Base-by-base conservation (phyloP, 2,329 filamentous ascomycete genomes). In the Colletotrichum lindemuthianum region DNA sequence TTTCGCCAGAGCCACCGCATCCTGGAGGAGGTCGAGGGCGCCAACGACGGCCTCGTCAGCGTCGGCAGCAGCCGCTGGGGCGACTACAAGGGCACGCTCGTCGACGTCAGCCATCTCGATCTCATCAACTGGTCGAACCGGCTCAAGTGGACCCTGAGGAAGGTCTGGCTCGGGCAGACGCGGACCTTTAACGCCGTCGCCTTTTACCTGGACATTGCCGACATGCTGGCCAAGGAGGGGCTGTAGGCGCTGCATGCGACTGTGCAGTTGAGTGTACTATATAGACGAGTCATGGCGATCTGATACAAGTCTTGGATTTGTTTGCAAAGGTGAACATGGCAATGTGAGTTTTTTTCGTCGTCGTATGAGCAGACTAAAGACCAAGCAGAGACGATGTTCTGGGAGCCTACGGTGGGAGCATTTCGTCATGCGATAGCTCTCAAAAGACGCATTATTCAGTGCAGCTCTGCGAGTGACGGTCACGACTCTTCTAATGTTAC, bases 171-270 rank as follows among this genome's bases (percentile, higher is more conserved):
- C 73, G 87, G 87, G 1, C 79, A 82, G 66, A 78, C 80, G 69
- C 81, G 79, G 61, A 88, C 84, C 13, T 90, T 90, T 70, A 90
- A 90, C 71, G 88, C 88, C 2, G 82, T 90, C 61, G 88, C 88
- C 0, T 89, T 90, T 70, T 90, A 90, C 69, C 80, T 90, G 2
- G 86, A 84, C 64, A 86, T 90, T 70, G 84, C 84, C 10, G 86
- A 92, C 71, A 92, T 91, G 89, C 77, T 92, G 53, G 88, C 90
- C 2, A 90, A 88, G 70, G 89, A 92, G 72, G 88, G 86, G 2
- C 66, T 79, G 15, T 81, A 65, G 75, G 6, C 13, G n/a, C 4
- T 40, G 39, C 55, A 47, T 36, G 45, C 36, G 34, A 11, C 2
- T 32, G 33, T 55, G 32, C 34, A 8, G 24, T 24, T 4, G 24